phyloP scores from a whole-genome alignment of 345 rosid genomes.

The Acer campestre region DNA sequence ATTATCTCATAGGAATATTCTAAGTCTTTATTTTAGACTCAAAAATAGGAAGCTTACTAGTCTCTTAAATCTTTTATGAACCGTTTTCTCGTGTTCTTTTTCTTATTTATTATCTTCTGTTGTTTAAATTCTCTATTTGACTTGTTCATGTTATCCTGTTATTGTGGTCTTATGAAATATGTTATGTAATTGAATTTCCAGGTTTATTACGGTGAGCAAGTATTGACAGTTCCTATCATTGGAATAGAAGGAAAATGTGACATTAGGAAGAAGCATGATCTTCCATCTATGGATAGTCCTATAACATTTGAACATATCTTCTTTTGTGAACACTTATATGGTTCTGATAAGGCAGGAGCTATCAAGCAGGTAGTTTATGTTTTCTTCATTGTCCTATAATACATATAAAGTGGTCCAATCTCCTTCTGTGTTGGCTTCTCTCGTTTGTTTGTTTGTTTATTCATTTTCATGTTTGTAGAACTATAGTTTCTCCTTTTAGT shows the following conservation, averaged over 20 bases:
- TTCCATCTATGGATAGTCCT: slow-evolving; percentile 37
- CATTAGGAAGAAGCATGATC: slow-evolving; percentile 65
- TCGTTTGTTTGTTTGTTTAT: no score
- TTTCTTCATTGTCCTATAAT: slow-evolving; percentile 3
- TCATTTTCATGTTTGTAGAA: no score
- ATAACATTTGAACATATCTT: no score
- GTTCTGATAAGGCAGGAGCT: no score
- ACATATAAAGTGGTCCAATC: slow-evolving; percentile 32
- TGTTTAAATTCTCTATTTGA: no score
- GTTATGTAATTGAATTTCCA: no score
- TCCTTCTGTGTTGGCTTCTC: slow-evolving; percentile 7
- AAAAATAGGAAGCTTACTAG: slow-evolving; percentile 1
- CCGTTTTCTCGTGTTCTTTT: background rate
- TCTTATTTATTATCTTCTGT: no score
- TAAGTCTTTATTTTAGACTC: background rate
- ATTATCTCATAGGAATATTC: no score
- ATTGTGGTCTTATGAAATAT: no score
- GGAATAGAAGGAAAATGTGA: slow-evolving; percentile 77
- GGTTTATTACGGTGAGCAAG: slow-evolving; percentile 67
- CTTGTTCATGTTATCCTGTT: no score
- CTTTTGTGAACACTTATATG: no score
- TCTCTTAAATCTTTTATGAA: background rate
- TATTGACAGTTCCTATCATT: slow-evolving; percentile 33
- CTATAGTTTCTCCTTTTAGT: background rate
- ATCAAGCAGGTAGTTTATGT: slow-evolving; percentile 52